phyloP scores from a whole-genome alignment of 176 grass and related monocot genomes.

The Cenchrus purpureus region DNA sequence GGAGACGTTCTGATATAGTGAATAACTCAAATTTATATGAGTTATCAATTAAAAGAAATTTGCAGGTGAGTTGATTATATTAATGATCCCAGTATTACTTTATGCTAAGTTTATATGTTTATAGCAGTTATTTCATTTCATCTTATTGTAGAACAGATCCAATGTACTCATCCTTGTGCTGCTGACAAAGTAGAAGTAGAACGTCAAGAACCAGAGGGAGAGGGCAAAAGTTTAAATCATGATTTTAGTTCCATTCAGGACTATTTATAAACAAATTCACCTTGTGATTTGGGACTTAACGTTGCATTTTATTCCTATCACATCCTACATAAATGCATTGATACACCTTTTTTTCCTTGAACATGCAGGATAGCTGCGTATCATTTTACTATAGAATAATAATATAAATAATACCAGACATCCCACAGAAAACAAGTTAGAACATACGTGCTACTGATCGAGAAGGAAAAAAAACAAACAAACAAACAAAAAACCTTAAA shows the following conservation, averaged over 20 bases:
- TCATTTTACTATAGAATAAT: neutral
- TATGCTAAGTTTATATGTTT: constrained; percentile 26
- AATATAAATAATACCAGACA: neutral
- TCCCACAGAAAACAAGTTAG: neutral
- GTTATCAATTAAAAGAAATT: constrained; percentile 74
- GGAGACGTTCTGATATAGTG: constrained; percentile 73
- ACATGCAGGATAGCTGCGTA: neutral
- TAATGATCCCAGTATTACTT: constrained; percentile 35
- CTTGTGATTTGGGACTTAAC: neutral
- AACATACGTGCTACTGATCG: neutral
- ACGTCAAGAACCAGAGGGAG: constrained; percentile 15
- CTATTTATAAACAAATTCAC: constrained; percentile 26
- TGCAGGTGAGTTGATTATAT: constrained; percentile 68
- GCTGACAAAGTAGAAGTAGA: neutral
- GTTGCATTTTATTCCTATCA: constrained; percentile 8
- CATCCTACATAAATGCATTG: neutral
- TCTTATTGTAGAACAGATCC: constrained; percentile 13
- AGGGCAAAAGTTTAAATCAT: constrained; percentile 36
- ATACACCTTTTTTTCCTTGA: neutral
- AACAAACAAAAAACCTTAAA: neutral
- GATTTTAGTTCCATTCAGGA: neutral
- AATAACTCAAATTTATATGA: constrained; percentile 91
- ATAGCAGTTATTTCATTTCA: constrained; percentile 17
- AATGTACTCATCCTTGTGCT: constrained; percentile 13
- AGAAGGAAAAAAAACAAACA: neutral